Evolutionary conservation across 139 green algal species (phyloP), one percentile per base, ranked within the genome.

Genomic region (Chlorella sp.): DNA sequence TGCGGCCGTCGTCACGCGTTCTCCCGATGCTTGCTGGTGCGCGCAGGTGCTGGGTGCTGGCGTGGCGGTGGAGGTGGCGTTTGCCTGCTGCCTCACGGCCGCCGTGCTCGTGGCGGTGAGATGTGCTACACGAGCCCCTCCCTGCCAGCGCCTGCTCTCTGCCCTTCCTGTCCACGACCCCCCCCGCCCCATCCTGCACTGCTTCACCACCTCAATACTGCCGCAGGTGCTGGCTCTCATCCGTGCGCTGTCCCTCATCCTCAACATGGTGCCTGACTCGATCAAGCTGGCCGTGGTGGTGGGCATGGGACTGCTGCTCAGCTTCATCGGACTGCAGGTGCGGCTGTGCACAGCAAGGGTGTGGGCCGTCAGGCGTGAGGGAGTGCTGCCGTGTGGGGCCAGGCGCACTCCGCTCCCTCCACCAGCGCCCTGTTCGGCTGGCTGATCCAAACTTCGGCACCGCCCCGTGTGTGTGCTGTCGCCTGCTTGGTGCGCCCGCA

Each of bases 271-370:
- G 55, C 77, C 83, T 26, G 60, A 83, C 67, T 71, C 62, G 34
- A 84, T 86, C 77, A 85, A 88, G 72, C 80, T 88, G 31, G 83
- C 83, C 3, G 77, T 78, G 35, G 78, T 84, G 50, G 77, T 85
- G 32, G 82, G 81, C 35, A 87, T 87, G 75, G 81, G 81, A 22
- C 71, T 87, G 71, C 73, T 87, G 71, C 77, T 87, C 2, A 79
- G 50, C 5, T 83, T 87, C 69, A 84, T 87, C 26, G 81, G 81
- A 6, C 65, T 83, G 32, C 81, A 87, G 67, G 59, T 74, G 68
- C 3, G 60, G 27, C 14, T 4, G 22, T 31, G 20, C 4, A 30
- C 14, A 20, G 55, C 24, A 64, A 20, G 55, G 55, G 55, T 55
- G 42, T 55, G 42, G 42, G 42, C n/a, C n/a, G n/a, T n/a, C n/a